A percentile compares a stretch with the other conserved stretches of the same genome.
These are phyloP conservation scores for Perkinsus marinus DNA, from an alignment of 169 alveolate genomes.

Conservation along the genomic window DNA sequence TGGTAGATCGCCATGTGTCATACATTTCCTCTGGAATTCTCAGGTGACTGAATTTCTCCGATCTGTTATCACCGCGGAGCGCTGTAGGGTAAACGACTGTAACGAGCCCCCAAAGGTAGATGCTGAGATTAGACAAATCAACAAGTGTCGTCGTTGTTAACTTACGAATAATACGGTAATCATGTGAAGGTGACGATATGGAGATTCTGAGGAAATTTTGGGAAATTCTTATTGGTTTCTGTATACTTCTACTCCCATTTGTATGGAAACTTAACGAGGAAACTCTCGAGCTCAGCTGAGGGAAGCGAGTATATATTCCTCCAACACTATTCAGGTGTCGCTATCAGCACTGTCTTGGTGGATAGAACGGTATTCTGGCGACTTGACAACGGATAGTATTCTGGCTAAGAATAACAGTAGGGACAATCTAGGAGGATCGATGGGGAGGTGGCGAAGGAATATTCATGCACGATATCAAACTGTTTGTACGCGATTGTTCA, in stretches of 20 bases:
- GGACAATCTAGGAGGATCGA: not conserved
- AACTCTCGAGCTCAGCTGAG: no score
- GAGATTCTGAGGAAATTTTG: no score
- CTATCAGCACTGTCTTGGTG: not conserved
- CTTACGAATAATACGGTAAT: no score
- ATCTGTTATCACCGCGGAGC: not conserved
- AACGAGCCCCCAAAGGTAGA: not conserved
- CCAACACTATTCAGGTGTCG: not conserved
- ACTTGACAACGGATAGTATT: not conserved
- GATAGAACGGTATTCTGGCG: not conserved
- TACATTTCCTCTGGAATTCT: no score
- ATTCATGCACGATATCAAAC: not conserved
- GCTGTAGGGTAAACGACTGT: not conserved
- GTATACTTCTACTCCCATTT: no score
- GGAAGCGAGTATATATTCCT: no score
- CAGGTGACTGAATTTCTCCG: not conserved
- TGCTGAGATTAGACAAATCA: no score
- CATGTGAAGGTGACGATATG: no score
- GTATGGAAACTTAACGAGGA: no score
- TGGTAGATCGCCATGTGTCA: no score
- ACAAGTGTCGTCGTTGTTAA: not conserved
- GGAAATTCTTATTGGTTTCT: no score
- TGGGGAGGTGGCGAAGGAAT: not conserved
- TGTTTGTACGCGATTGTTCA: not conserved
- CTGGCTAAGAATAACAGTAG: not conserved